Conservation (phyloP, 495 filamentous ascomycete genomes). For the Hypoxylon intermedium region DNA sequence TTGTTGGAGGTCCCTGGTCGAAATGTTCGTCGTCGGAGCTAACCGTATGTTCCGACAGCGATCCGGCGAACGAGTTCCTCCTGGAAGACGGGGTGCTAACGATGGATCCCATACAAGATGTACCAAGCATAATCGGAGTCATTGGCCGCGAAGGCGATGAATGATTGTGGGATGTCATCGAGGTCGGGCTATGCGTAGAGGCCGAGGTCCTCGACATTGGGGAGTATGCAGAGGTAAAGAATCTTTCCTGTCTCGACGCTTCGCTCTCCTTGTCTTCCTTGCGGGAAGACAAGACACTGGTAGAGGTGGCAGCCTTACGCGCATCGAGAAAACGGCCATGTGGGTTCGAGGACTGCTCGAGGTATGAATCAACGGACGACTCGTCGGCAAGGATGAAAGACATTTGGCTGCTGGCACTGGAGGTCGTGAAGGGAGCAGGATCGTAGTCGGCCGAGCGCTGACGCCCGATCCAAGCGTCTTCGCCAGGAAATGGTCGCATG, state of each 20-base stretch:
- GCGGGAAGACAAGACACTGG: slow-evolving; percentile 16
- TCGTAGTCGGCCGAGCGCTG: slow-evolving; percentile 45
- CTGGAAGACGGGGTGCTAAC: slow-evolving; percentile 60
- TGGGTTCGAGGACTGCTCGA: slow-evolving; percentile 39
- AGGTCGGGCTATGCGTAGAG: slow-evolving; percentile 40
- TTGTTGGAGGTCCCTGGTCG: slow-evolving; percentile 41
- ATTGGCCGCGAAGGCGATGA: slow-evolving; percentile 57
- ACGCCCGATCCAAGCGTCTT: slow-evolving; percentile 45
- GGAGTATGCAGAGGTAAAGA: slow-evolving; percentile 26
- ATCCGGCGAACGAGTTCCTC: slow-evolving; percentile 59
- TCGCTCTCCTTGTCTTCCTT: slow-evolving; percentile 31
- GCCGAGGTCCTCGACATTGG: slow-evolving; percentile 29
- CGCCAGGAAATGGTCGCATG: slow-evolving; percentile 52
- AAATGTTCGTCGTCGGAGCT: slow-evolving; percentile 62
- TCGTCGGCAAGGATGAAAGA: slow-evolving; percentile 65
- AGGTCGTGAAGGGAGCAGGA: slow-evolving; percentile 35
- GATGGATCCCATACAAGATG: slow-evolving; percentile 57
- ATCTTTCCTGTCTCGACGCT: slow-evolving; percentile 23
- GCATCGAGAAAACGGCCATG: slow-evolving; percentile 46
- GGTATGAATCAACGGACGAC: slow-evolving; percentile 55
- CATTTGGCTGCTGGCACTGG: slow-evolving; percentile 51
- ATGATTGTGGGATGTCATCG: slow-evolving; percentile 39
- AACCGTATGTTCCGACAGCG: slow-evolving; percentile 57
- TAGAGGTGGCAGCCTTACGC: slow-evolving; percentile 35
- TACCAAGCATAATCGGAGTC: slow-evolving; percentile 61